Conservation (phyloP, 2,329 filamentous ascomycete genomes). For the Colletotrichum tropicicola region DNA sequence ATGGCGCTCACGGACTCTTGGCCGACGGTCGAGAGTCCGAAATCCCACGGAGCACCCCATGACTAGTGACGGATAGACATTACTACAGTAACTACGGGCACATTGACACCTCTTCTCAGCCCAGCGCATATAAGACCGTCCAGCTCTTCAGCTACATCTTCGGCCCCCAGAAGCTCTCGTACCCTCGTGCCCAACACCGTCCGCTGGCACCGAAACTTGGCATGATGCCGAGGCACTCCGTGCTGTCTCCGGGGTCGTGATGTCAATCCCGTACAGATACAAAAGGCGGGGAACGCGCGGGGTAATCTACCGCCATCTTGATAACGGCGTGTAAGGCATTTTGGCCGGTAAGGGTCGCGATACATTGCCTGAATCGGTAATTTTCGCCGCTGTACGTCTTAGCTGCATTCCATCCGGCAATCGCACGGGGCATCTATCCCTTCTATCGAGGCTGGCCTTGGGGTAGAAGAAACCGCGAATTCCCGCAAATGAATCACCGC, state of each 20-base stretch:
- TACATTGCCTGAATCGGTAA: conserved; percentile 9
- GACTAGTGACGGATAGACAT: not conserved
- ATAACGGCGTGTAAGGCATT: not conserved
- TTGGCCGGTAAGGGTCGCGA: not conserved
- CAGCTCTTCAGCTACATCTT: not conserved
- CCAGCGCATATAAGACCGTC: not conserved
- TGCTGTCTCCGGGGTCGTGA: not conserved
- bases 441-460: not conserved
- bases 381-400: not conserved
- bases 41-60: not conserved
- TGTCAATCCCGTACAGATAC: not conserved
- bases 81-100: too few species aligned
- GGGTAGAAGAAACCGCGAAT: not conserved
- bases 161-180: not conserved
- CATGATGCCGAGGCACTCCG: conserved; percentile 23
- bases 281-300: conserved; percentile 30
- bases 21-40: conserved; percentile 1
- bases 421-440: not conserved
- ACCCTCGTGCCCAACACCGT: not conserved
- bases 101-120: not conserved
- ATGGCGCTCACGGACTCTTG: conserved; percentile 1
- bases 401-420: not conserved
- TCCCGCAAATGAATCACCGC: not conserved
- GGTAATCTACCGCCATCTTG: not conserved
- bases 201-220: not conserved